phyloP scores from a whole-genome alignment of 257 asterid species.

The Ophiorrhiza pumila region DNA sequence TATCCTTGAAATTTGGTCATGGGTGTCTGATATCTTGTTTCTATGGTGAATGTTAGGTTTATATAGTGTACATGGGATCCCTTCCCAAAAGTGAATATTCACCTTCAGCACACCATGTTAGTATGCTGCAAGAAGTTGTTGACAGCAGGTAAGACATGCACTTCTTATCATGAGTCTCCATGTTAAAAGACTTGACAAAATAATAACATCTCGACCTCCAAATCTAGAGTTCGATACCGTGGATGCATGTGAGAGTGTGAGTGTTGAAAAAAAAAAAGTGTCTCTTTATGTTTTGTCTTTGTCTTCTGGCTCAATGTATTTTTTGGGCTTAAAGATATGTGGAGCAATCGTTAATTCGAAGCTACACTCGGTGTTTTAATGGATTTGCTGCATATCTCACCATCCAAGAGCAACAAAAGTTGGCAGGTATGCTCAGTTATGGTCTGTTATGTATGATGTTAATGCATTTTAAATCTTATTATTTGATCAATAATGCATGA shows the following conservation, averaged over 20 bases:
- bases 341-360: conserved; percentile 26
- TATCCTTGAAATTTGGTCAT: too few species aligned
- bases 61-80: conserved; percentile 19
- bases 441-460: too few species aligned
- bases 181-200: too few species aligned
- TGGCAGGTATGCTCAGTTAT: conserved; percentile 40
- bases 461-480: background rate
- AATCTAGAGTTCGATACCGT: too few species aligned
- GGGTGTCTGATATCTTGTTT: too few species aligned
- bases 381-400: conserved; percentile 49
- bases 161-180: too few species aligned
- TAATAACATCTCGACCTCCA: too few species aligned
- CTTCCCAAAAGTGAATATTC: background rate
- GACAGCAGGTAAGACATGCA: conserved; percentile 15
- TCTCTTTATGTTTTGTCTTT: background rate
- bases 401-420: conserved; percentile 31
- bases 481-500: too few species aligned
- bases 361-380: conserved; percentile 48
- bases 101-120: conserved; percentile 4
- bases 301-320: background rate
- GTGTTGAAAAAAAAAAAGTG: too few species aligned
- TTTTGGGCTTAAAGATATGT: conserved; percentile 14
- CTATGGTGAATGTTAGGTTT: background rate
- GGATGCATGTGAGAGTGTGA: too few species aligned
- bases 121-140: conserved; percentile 9